Evolutionary conservation across 345 rosid genomes (phyloP), one percentile per base, ranked within the genome.

Genomic region (Salix caprea): DNA sequence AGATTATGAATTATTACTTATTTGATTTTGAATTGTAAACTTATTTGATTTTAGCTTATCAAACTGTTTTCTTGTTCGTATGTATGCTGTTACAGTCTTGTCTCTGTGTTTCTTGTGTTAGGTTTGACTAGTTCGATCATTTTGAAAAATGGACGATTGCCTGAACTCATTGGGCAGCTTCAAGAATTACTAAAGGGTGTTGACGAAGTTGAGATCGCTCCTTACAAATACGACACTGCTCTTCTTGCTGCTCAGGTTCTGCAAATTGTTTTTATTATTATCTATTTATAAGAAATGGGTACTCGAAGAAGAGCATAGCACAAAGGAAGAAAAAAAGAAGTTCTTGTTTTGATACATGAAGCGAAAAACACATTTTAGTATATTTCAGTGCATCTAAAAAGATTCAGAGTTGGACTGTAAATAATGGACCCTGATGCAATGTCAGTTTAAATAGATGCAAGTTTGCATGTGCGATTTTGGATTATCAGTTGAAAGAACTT

Each of bases 81-180:
- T 58, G 23, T 58, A 58, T 58, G 62, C 62, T 58, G 4, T n/a
- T 23, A n/a, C 10, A 56, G 4, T 56, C 44, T 13, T 36, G 26
- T 23, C 44, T 34, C 16, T 36, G 21, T 71, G 40, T 54, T 21
- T 78, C 66, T 24, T 72, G 19, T 72, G 66, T 83, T 61, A 94
- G 98, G 97, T 84, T 84, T 90, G 67, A 89, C 94, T 67, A 88
- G 97, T 75, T 90, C 97, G 3, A 84, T 94, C 66, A 76, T 94
- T 60, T 75, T 94, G 78, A 87, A 86, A 83, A 90, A 90, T 76
- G 97, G 93, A 77, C 84, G 84, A 69, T 79, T 95, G 72, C 88
- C 97, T 65, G 99, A 95, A 70, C 78, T 95, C 30, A 85, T 92
- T 74, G 83, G 84, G 9, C 96, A 92, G 92, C 96, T 92, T 82